phyloP scores from a whole-genome alignment of 805 yeast species.

The Suhomyces xylopsoci region DNA sequence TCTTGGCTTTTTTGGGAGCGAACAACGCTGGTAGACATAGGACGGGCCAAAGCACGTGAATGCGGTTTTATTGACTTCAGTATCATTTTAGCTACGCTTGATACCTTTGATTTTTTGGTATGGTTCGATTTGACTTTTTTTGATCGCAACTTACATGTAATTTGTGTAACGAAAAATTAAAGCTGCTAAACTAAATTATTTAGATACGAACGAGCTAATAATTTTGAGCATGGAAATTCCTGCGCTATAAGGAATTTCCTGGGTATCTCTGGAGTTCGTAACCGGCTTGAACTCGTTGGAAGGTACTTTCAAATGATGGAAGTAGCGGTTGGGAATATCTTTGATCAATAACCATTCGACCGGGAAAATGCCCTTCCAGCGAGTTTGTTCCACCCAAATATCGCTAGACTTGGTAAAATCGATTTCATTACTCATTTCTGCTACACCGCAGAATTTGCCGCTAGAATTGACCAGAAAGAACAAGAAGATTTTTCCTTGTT shows the following conservation, averaged over 20 bases:
- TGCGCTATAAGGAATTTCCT: constrained; percentile 49
- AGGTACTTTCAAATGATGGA: constrained; percentile 45
- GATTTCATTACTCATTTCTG: constrained; percentile 45
- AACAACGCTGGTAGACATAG: background rate
- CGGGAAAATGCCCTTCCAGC: constrained; percentile 53
- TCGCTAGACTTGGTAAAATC: constrained; percentile 38
- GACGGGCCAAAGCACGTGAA: background rate
- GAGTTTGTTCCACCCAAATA: constrained; percentile 46
- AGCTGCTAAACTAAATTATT: background rate
- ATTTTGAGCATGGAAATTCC: constrained; percentile 48
- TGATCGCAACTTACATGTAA: background rate
- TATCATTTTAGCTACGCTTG: background rate
- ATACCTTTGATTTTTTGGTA: background rate
- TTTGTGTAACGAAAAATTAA: background rate
- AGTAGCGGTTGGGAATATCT: constrained; percentile 47
- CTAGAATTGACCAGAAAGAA: constrained; percentile 59
- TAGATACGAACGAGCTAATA: constrained; percentile 27
- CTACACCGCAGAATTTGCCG: constrained; percentile 57
- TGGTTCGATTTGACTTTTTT: background rate
- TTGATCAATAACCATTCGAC: constrained; percentile 52
- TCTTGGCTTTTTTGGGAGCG: constrained; percentile 1
- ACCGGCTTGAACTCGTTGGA: constrained; percentile 50
- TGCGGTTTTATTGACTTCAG: background rate
- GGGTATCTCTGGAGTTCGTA: constrained; percentile 60
- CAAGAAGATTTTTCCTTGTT: constrained; percentile 37